Percentiles rank a stretch among this genome's conserved stretches.
Conservation (phyloP, 306 rosid genomes). For the Pterocarpus macrocarpus region DNA sequence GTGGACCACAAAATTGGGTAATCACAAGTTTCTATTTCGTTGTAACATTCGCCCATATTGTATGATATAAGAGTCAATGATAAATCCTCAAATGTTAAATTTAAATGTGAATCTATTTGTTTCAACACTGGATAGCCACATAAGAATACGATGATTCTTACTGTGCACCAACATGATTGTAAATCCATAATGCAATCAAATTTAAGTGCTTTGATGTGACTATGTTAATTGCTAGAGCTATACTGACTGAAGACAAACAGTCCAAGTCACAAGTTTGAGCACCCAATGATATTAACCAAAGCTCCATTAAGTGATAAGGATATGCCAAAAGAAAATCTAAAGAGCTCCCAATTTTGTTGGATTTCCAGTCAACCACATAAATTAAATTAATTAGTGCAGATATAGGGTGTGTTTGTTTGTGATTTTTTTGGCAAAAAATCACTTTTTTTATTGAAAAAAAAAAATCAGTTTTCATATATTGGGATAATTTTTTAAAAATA, state of each 20-base stretch:
- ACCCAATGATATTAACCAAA: not conserved
- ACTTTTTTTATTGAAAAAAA: too few relatives aligned
- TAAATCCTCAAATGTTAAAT: not conserved
- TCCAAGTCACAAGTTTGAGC: not conserved
- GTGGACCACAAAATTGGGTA: not conserved
- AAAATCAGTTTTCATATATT: too few relatives aligned
- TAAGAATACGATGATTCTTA: not conserved
- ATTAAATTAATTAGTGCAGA: too few relatives aligned
- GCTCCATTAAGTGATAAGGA: not conserved
- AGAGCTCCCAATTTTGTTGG: not conserved
- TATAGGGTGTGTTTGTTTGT: too few relatives aligned
- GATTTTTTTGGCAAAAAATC: too few relatives aligned
- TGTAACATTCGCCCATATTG: not conserved
- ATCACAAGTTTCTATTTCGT: not conserved
- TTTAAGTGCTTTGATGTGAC: conserved; percentile 16
- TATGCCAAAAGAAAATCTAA: not conserved
- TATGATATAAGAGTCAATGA: not conserved
- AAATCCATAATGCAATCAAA: conserved; percentile 21
- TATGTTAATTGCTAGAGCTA: not conserved
- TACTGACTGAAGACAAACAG: not conserved
- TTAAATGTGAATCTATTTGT: conserved; percentile 3
- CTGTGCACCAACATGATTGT: not conserved
- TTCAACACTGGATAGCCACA: not conserved
- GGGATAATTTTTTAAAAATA: too few relatives aligned
- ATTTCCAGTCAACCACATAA: too few relatives aligned